Evolutionary conservation across 345 rosid genomes (phyloP), one percentile per base, ranked within the genome.

Genomic region (Dipteronia sinensis): DNA sequence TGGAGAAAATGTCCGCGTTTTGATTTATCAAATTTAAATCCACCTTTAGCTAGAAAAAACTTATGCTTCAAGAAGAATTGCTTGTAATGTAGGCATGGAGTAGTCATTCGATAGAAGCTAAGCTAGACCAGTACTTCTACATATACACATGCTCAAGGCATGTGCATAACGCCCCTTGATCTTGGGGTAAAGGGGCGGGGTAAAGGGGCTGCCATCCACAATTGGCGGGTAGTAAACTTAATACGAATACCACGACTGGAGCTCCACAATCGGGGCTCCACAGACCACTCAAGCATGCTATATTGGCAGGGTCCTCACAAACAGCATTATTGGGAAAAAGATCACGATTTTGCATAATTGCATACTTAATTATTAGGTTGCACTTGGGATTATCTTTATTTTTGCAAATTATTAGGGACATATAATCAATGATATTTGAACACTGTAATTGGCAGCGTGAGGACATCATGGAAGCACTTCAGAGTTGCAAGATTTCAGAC

Each of bases 401-500:
- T 44, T 40, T 74, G 40, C 59, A 25, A 25, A 61, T 31, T 11
- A 55, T 58, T 20, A 38, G 49, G 19, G 9, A 69, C 22, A 22
- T 51, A 22, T 58, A 23, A 10, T 76, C 15, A 20, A 12, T 69
- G 42, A 71, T 71, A 62, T 77, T 71, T 66, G 34, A 55, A 63
- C 65, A 31, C 25, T 11, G 34, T 74, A 55, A 67, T 65, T 49
- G 58, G 69, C 83, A 93, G 92, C 75, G 74, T 46, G 82, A 74
- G 74, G 29, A 72, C 42, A 74, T 93, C 19, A 19, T 76, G 82
- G 87, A 84, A 53, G 88, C 86, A 3, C 79, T 90, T 7, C 75
- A 70, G 71, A 79, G 80, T 16, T 80, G 85, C 79, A 78, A 84
- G 76, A 87, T 94, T 75, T 66, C 87, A 15, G 89, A 90, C 71